Conservation (phyloP, 2,329 filamentous ascomycete genomes). For the Sclerotinia borealis region DNA sequence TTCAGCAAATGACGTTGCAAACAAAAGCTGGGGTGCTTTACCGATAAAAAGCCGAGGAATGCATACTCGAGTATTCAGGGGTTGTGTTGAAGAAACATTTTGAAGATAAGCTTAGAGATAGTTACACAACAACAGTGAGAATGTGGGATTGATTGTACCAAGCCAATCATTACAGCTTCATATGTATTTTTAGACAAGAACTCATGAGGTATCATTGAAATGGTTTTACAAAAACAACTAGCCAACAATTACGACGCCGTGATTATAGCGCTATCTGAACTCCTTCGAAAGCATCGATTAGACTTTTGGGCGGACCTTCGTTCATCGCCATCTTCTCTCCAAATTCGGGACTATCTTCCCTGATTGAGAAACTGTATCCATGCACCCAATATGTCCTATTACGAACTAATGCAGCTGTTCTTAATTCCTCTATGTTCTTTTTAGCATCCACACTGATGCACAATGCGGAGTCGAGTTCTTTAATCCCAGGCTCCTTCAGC, state of each 20-base stretch:
- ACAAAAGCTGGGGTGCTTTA: neutral
- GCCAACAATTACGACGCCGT: neutral
- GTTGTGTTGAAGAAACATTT: neutral
- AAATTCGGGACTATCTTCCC: conserved; percentile 25
- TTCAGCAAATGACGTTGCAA: neutral
- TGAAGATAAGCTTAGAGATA: neutral
- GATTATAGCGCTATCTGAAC: conserved; percentile 1
- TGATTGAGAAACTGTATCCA: conserved; percentile 25
- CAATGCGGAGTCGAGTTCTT: conserved; percentile 65
- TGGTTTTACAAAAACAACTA: neutral
- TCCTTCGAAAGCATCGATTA: conserved; percentile 12
- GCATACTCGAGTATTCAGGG: neutral
- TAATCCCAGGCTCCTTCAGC: conserved; percentile 63
- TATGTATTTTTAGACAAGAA: neutral
- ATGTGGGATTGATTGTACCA: neutral
- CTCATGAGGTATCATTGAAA: conserved; percentile 7
- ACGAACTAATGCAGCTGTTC: conserved; percentile 18
- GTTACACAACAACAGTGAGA: neutral
- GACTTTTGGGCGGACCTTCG: conserved; percentile 14
- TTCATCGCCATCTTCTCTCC: conserved; percentile 18
- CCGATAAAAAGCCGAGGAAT: neutral
- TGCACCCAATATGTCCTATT: conserved; percentile 23
- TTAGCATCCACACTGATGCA: conserved; percentile 63
- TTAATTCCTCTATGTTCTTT: conserved; percentile 38
- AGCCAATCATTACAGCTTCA: neutral